Percentiles rank a stretch among this genome's conserved stretches.
These are phyloP conservation scores for Psilocybe mexicana DNA, from an alignment of 1,284 basidiomycete genomes.

Conservation along the genomic window DNA sequence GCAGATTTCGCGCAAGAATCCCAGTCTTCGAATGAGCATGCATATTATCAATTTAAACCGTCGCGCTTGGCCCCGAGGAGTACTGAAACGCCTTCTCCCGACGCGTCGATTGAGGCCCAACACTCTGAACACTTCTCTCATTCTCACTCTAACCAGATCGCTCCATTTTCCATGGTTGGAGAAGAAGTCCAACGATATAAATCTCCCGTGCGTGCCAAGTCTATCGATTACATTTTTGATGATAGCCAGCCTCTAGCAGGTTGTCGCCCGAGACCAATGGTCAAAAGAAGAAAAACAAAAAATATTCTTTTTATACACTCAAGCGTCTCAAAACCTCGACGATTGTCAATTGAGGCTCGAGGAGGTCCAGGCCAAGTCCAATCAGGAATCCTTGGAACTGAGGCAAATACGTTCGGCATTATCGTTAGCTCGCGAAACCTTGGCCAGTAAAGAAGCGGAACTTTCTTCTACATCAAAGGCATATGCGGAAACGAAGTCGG, in stretches of 20 bases:
- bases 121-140: neutral
- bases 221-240: too few relatives aligned
- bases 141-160: too few relatives aligned
- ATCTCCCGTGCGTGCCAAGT: too few relatives aligned
- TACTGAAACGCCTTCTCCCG: neutral
- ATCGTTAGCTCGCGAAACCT: slow-evolving; percentile 9
- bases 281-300: slow-evolving; percentile 9
- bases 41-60: slow-evolving; percentile 21
- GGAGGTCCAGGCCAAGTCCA: slow-evolving; percentile 1
- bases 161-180: too few relatives aligned
- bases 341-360: slow-evolving; percentile 10
- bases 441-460: slow-evolving; percentile 15
- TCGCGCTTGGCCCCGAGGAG: slow-evolving; percentile 1
- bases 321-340: slow-evolving; percentile 13
- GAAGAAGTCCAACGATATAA: too few relatives aligned
- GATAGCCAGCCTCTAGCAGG: too few relatives aligned
- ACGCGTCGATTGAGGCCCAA: neutral
- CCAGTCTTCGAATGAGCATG: slow-evolving; percentile 10
- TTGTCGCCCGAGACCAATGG: neutral
- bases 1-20: slow-evolving; percentile 1
- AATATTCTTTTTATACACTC: slow-evolving; percentile 2
- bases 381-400: slow-evolving; percentile 11
- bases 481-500: slow-evolving; percentile 6
- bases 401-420: slow-evolving; percentile 7
- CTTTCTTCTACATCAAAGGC: neutral